These are phyloP conservation scores for Vaccinium myrtillus DNA, from an alignment of 148 eudicot genomes.

Conservation along the genomic window DNA sequence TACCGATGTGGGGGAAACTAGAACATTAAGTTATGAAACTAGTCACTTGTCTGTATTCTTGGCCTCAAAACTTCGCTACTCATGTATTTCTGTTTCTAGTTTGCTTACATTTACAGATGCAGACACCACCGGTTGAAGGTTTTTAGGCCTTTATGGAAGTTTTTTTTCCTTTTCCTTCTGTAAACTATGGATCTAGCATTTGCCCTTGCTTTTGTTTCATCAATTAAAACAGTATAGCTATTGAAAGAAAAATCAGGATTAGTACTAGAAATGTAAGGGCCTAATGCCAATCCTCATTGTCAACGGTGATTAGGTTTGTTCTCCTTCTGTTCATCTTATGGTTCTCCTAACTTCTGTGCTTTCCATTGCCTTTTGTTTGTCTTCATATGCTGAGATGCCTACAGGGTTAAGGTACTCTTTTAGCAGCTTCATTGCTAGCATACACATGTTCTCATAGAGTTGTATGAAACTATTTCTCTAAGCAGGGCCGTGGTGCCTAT, in stretches of 20 bases:
- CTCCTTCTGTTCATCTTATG: background rate
- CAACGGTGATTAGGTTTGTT: background rate
- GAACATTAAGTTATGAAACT: background rate
- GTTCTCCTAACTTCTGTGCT: background rate
- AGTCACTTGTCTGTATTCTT: background rate
- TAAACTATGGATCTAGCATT: background rate
- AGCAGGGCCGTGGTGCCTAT: constrained; percentile 99
- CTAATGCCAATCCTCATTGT: background rate
- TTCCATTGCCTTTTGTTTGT: background rate
- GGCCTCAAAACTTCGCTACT: background rate
- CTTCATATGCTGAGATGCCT: constrained; percentile 7
- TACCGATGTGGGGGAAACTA: background rate
- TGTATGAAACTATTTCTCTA: constrained; percentile 51
- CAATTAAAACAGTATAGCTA: background rate
- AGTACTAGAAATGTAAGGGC: background rate
- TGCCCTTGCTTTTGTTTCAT: background rate
- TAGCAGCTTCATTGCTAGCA: constrained; percentile 18
- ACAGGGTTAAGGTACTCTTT: background rate
- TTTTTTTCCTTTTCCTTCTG: too few species aligned
- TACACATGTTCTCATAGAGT: constrained; percentile 45
- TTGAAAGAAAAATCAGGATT: background rate
- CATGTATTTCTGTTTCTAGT: background rate
- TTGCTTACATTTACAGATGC: background rate
- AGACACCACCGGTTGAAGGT: background rate
- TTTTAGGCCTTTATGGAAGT: background rate